Evolutionary conservation across 2,329 filamentous ascomycete species (phyloP).

Genomic region (Aspergillus neotritici): DNA sequence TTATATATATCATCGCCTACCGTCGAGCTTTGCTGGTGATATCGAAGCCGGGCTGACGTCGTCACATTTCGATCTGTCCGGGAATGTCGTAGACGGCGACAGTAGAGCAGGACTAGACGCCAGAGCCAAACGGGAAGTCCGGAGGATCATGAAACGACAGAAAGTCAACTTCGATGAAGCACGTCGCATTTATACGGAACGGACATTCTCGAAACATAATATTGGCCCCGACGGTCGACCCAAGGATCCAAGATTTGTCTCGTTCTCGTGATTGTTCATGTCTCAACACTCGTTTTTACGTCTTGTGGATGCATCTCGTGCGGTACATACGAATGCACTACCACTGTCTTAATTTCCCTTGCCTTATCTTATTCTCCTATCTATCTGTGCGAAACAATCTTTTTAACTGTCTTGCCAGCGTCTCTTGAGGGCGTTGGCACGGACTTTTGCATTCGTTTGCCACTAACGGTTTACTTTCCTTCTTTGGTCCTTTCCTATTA

Average conservation of each 20-base stretch:
- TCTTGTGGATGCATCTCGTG: not conserved
- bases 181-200: slow-evolving; percentile 76
- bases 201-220: slow-evolving; percentile 76
- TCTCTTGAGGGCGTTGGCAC: no score
- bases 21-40: slow-evolving; percentile 72
- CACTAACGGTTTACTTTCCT: no score
- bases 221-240: slow-evolving; percentile 85
- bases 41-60: slow-evolving; percentile 83
- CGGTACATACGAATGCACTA: no score
- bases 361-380: no score
- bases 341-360: no score
- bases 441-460: no score
- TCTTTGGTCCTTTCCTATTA: no score
- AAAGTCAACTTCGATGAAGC: slow-evolving; percentile 87
- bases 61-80: slow-evolving; percentile 72
- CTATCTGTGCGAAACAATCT: no score
- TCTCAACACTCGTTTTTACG: not conserved
- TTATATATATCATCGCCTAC: slow-evolving; percentile 72
- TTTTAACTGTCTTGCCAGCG: no score
- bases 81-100: slow-evolving; percentile 76
- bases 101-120: slow-evolving; percentile 74
- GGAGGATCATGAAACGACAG: slow-evolving; percentile 82
- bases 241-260: slow-evolving; percentile 90
- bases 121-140: slow-evolving; percentile 71
- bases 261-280: slow-evolving; percentile 61